phyloP scores from a whole-genome alignment of 129 eudicot genomes.

The Chrysanthemum makinoi region DNA sequence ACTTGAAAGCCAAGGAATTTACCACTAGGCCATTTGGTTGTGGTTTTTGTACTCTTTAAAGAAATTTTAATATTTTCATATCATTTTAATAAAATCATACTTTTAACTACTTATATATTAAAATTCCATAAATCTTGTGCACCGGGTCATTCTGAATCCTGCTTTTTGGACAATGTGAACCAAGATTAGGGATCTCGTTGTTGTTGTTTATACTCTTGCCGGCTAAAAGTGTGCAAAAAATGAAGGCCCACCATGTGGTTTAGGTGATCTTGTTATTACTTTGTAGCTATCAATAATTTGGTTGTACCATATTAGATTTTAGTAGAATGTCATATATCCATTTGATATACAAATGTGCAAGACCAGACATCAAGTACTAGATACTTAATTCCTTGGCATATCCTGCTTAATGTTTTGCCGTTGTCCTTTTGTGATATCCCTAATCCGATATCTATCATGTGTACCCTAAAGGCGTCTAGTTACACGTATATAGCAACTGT shows the following conservation, averaged over 20 bases:
- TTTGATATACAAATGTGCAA: slow-evolving; percentile 10
- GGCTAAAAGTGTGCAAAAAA: slow-evolving; percentile 2
- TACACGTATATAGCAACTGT: not conserved
- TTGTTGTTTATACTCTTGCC: slow-evolving; percentile 3
- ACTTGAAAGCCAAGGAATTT: too few species aligned
- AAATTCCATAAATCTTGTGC: not conserved
- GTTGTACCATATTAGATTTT: slow-evolving; percentile 11
- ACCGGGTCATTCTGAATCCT: not conserved
- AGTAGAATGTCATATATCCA: slow-evolving; percentile 17
- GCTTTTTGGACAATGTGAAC: slow-evolving; percentile 12
- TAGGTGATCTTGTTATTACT: slow-evolving; percentile 24
- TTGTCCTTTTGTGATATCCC: slow-evolving; percentile 2
- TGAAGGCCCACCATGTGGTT: slow-evolving; percentile 33
- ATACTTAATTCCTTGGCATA: slow-evolving; percentile 10
- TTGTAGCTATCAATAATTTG: slow-evolving; percentile 13
- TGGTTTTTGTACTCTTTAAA: too few species aligned
- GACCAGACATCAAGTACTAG: slow-evolving; percentile 16
- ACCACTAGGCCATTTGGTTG: too few species aligned
- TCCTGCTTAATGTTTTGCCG: not conserved
- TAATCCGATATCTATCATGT: slow-evolving; percentile 3
- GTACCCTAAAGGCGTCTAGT: too few species aligned
- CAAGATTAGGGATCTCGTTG: not conserved
- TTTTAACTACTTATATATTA: not conserved
- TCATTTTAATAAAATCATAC: too few species aligned
- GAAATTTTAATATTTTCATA: too few species aligned